phyloP scores from a whole-genome alignment of 345 rosid genomes.

The Balakata baccata region DNA sequence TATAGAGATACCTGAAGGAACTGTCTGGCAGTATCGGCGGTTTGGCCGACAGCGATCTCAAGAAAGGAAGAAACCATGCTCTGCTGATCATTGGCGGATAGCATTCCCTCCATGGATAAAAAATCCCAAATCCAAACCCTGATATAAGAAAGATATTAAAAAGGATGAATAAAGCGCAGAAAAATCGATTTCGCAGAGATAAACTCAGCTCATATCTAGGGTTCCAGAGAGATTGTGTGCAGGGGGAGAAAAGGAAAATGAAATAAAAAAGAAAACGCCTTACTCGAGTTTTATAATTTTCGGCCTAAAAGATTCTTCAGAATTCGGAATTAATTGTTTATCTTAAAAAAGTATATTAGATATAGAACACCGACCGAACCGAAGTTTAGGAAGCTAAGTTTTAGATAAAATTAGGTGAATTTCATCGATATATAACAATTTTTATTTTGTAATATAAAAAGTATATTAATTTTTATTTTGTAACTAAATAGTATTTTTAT shows the following conservation, averaged over 20 bases:
- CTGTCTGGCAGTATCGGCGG: slow-evolving; percentile 78
- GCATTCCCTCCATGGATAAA: slow-evolving; percentile 15
- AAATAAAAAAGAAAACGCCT: too few relatives aligned
- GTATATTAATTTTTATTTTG: too few relatives aligned
- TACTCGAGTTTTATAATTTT: background rate
- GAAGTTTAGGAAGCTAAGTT: too few relatives aligned
- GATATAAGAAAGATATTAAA: background rate
- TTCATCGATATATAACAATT: too few relatives aligned
- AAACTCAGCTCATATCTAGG: slow-evolving; percentile 8
- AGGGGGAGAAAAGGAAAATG: background rate
- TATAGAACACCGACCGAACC: too few relatives aligned
- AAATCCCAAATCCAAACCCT: slow-evolving; percentile 12
- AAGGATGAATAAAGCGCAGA: background rate
- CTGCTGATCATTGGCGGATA: slow-evolving; percentile 44
- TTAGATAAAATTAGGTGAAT: too few relatives aligned
- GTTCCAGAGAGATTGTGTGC: background rate
- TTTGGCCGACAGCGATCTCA: slow-evolving; percentile 96
- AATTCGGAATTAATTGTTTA: too few relatives aligned
- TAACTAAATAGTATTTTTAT: too few relatives aligned
- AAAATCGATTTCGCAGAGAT: background rate
- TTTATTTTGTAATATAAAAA: too few relatives aligned
- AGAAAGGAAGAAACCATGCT: slow-evolving; percentile 85
- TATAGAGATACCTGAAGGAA: slow-evolving; percentile 62
- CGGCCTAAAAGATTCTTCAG: background rate
- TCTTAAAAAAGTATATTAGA: too few relatives aligned